Conservation (phyloP, 202 grass and related monocot genomes). For the Dendrocalamus latiflorus region DNA sequence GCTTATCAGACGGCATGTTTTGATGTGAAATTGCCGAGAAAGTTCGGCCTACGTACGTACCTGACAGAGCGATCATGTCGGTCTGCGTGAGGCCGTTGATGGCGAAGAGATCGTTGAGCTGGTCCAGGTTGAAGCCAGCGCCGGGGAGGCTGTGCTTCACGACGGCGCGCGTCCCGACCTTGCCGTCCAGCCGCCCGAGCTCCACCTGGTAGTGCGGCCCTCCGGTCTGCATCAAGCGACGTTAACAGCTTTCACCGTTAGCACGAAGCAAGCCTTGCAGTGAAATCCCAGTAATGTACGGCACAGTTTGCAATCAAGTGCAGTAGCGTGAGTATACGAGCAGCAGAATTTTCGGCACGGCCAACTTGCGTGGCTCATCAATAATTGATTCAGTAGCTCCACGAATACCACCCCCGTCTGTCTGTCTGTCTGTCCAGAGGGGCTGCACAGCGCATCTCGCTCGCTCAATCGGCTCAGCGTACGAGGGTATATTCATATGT, state of each 20-base stretch:
- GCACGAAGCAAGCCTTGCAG: background rate
- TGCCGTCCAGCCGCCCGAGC: slow-evolving; percentile 69
- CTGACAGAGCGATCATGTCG: slow-evolving; percentile 82
- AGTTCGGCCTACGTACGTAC: background rate
- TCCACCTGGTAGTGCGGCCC: slow-evolving; percentile 65
- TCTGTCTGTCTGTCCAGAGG: background rate
- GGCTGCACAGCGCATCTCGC: background rate
- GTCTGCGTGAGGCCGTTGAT: slow-evolving; percentile 54
- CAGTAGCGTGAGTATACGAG: background rate
- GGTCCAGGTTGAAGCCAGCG: slow-evolving; percentile 42
- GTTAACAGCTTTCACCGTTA: background rate
- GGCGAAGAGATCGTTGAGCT: slow-evolving; percentile 60
- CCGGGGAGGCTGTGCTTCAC: slow-evolving; percentile 68
- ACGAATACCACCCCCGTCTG: background rate
- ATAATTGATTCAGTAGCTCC: background rate
- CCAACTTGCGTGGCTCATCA: background rate
- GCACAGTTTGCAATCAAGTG: no score
- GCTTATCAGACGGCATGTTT: no score
- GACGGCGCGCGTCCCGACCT: slow-evolving; percentile 37
- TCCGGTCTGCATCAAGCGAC: slow-evolving; percentile 32
- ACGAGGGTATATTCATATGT: no score
- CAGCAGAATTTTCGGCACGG: background rate
- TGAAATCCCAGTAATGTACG: background rate
- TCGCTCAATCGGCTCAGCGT: background rate
- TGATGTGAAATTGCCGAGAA: background rate